These are phyloP conservation scores for Syzygium malaccense DNA, from an alignment of 441 rosid species.

Conservation along the genomic window DNA sequence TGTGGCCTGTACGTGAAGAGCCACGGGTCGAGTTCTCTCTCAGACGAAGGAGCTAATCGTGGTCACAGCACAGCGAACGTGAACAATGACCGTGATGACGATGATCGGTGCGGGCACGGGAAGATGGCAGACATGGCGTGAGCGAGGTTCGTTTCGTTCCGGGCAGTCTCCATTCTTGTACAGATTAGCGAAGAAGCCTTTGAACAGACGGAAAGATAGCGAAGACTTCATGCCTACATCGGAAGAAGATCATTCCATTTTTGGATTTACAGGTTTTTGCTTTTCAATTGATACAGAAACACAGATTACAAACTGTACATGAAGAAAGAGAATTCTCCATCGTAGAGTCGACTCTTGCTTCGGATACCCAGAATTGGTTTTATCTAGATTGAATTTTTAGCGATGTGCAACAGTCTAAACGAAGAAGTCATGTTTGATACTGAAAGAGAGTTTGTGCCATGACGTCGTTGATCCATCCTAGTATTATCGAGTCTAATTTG, in stretches of 20 bases:
- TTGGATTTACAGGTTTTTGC: background rate
- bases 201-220: background rate
- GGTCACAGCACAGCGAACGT: background rate
- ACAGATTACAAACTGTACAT: background rate
- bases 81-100: background rate
- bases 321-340: background rate
- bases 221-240: background rate
- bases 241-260: background rate
- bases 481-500: no score
- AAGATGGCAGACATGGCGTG: background rate
- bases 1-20: constrained; percentile 19
- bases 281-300: background rate
- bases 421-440: background rate
- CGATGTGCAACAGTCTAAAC: background rate
- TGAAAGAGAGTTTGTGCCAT: background rate
- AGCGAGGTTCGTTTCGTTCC: background rate
- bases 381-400: background rate
- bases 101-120: background rate
- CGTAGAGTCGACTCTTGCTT: background rate
- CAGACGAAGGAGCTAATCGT: background rate
- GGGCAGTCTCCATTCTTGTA: background rate
- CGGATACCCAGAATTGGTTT: background rate
- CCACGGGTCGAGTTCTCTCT: background rate
- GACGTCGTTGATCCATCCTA: background rate
- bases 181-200: background rate